phyloP scores from a whole-genome alignment of 441 rosid species.

The Euphorbia schlechtendalii region DNA sequence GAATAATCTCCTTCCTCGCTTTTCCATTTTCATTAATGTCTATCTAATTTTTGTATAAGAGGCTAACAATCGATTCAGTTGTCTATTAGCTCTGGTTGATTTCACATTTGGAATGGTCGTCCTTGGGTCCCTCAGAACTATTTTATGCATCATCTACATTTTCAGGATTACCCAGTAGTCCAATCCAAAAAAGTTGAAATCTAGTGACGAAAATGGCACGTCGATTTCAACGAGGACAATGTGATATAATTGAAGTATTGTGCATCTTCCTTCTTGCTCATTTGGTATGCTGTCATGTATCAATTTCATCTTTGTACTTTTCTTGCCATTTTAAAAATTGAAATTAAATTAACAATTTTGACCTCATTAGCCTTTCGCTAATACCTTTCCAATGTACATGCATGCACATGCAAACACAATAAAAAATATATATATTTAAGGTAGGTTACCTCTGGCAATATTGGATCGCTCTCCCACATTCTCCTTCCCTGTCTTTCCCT shows the following conservation, averaged over 20 bases:
- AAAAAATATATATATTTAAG: background rate
- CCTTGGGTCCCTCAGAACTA: constrained; percentile 10
- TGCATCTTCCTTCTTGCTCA: background rate
- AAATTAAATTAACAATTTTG: constrained; percentile 2
- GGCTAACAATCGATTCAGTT: background rate
- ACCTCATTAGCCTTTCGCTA: background rate
- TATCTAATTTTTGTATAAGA: too few species aligned
- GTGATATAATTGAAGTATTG: background rate
- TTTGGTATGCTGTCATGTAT: constrained; percentile 4
- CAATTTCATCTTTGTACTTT: background rate
- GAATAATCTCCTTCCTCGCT: background rate
- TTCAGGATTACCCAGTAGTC: background rate
- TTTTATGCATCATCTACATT: background rate
- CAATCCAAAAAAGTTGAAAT: background rate
- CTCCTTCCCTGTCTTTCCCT: constrained; percentile 97
- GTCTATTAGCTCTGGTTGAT: constrained; percentile 4
- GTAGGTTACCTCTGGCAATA: constrained; percentile 44
- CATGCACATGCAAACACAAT: constrained; percentile 18
- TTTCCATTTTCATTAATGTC: background rate
- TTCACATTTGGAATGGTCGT: background rate
- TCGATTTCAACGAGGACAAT: background rate
- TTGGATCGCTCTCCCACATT: constrained; percentile 41
- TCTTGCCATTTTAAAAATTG: background rate
- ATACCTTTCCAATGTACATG: background rate
- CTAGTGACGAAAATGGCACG: constrained; percentile 1